Evolutionary conservation across 805 yeast genomes (phyloP).

Genomic region (Cyberlindnera maclurae): DNA sequence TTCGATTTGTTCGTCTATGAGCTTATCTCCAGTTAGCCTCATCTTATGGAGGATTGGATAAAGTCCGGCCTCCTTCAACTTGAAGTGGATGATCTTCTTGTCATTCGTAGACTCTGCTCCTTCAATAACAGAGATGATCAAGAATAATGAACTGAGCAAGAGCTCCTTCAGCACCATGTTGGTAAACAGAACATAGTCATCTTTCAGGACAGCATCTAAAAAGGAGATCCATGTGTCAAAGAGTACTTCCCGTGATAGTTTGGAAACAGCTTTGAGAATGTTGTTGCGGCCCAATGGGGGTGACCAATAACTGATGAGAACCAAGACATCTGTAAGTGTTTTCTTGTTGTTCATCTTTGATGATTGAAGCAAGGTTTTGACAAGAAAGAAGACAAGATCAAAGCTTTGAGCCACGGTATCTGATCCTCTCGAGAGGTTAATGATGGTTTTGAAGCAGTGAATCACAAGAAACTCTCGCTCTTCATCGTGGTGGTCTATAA

Average conservation of each 20-base stretch:
- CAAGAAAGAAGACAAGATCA: slow-evolving; percentile 27
- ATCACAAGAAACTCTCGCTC: slow-evolving; percentile 45
- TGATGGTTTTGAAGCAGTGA: slow-evolving; percentile 43
- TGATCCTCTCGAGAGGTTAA: slow-evolving; percentile 26
- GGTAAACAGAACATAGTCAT: slow-evolving; percentile 16
- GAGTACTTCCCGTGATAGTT: slow-evolving; percentile 9
- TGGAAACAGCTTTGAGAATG: slow-evolving; percentile 21
- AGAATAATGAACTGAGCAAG: slow-evolving; percentile 14
- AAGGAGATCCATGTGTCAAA: slow-evolving; percentile 19
- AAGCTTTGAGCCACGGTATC: slow-evolving; percentile 22
- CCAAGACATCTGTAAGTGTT: slow-evolving; percentile 46
- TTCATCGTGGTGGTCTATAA: slow-evolving; percentile 38
- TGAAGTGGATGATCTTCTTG: slow-evolving; percentile 18
- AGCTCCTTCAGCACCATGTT: slow-evolving; percentile 16
- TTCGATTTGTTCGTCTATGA: slow-evolving; percentile 21
- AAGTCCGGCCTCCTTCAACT: slow-evolving; percentile 34
- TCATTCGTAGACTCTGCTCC: slow-evolving; percentile 22
- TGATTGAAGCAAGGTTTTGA: slow-evolving; percentile 40
- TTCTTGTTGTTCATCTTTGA: slow-evolving; percentile 46
- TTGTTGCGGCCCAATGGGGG: slow-evolving; percentile 25
- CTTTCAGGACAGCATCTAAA: slow-evolving; percentile 8
- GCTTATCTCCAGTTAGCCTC: slow-evolving; percentile 34
- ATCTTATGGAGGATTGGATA: slow-evolving; percentile 27
- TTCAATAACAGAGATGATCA: slow-evolving; percentile 20
- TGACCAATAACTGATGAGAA: slow-evolving; percentile 22